Evolutionary conservation across 2,329 filamentous ascomycete species (phyloP).

Genomic region (Penicillium nordicum): DNA sequence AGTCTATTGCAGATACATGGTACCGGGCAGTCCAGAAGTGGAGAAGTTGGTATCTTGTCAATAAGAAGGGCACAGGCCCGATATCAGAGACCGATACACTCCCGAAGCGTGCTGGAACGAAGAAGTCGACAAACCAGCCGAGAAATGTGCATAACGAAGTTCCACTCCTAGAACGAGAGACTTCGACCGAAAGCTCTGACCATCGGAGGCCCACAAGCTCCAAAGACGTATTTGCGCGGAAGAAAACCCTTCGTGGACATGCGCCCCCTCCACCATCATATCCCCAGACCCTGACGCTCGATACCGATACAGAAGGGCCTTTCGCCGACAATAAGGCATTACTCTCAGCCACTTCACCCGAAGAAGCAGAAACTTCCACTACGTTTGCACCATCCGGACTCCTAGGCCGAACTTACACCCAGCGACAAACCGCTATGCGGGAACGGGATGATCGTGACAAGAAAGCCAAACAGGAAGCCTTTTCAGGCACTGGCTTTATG

Average conservation of each 20-base stretch:
- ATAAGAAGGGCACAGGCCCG: constrained; percentile 61
- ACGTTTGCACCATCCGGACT: constrained; percentile 39
- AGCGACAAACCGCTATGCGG: constrained; percentile 40
- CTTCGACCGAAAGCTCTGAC: constrained; percentile 30
- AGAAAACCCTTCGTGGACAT: constrained; percentile 29
- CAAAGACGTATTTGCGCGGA: constrained; percentile 27
- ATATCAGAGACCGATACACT: constrained; percentile 28
- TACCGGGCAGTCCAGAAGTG: constrained; percentile 70
- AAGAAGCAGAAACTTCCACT: constrained; percentile 25
- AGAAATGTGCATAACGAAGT: constrained; percentile 49
- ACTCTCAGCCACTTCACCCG: constrained; percentile 4
- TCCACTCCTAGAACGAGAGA: constrained; percentile 62
- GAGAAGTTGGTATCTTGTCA: constrained; percentile 88
- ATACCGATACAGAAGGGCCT: constrained; percentile 16
- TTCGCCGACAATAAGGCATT: constrained; percentile 9
- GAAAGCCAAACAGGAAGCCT: constrained; percentile 43
- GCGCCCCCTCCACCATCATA: constrained; percentile 31
- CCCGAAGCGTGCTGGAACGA: constrained; percentile 28
- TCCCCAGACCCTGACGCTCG: constrained; percentile 26
- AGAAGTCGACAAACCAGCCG: constrained; percentile 14
- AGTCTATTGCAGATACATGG: constrained; percentile 63
- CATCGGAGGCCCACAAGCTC: constrained; percentile 24
- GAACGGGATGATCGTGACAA: constrained; percentile 39
- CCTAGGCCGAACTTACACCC: constrained; percentile 40
- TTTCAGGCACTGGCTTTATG: constrained; percentile 53